Evolutionary conservation across 805 yeast genomes (phyloP).

Genomic region (Ogataea pignaliae): DNA sequence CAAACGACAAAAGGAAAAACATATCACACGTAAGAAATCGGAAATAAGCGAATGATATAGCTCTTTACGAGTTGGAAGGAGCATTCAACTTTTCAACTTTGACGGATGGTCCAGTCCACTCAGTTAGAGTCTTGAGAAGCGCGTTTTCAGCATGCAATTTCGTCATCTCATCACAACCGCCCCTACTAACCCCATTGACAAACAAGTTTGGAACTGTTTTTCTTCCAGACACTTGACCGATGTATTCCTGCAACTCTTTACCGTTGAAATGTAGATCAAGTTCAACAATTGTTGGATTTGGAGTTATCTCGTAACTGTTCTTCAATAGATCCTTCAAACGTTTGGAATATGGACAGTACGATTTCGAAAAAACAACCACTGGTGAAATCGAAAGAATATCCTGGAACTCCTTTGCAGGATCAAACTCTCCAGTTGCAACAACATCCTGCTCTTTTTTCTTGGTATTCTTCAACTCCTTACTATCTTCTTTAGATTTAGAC

Average conservation of each 20-base stretch:
- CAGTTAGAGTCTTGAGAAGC: conserved; percentile 45
- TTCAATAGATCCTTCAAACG: conserved; percentile 62
- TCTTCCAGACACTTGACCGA: conserved; percentile 68
- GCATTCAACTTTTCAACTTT: conserved; percentile 46
- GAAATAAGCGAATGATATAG: not conserved
- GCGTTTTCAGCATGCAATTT: conserved; percentile 53
- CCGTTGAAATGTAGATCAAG: conserved; percentile 81
- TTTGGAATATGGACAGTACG: conserved; percentile 73
- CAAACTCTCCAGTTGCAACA: conserved; percentile 28
- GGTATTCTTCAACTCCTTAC: not conserved
- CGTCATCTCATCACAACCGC: conserved; percentile 84
- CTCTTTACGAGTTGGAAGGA: conserved; percentile 45
- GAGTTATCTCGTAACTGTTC: conserved; percentile 64
- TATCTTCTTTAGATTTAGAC: conserved; percentile 2
- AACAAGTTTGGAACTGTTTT: conserved; percentile 87
- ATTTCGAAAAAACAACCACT: conserved; percentile 56
- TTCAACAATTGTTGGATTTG: conserved; percentile 72
- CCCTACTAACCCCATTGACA: conserved; percentile 69
- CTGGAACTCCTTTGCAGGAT: conserved; percentile 49
- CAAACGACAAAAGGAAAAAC: not conserved
- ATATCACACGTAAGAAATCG: too few species aligned
- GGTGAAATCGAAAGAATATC: conserved; percentile 60
- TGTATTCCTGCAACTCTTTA: conserved; percentile 63
- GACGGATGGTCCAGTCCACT: conserved; percentile 60
- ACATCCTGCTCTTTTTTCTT: conserved; percentile 8